Evolutionary conservation across 164 flowering plant genomes (phyloP), one percentile per base, ranked within the genome.

Genomic region (Vitis labrusca): DNA sequence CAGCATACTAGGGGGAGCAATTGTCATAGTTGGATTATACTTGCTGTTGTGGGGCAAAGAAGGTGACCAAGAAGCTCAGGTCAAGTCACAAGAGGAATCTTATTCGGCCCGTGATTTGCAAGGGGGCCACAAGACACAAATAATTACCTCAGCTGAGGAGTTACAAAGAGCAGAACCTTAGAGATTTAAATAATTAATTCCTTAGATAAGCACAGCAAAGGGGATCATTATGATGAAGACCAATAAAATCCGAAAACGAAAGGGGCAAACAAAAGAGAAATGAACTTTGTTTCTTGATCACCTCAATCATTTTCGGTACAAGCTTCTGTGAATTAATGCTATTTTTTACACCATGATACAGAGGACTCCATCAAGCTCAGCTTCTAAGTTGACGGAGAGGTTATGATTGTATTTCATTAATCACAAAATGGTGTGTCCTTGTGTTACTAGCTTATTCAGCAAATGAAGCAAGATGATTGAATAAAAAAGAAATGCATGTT

Each of bases 1-100:
- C 82, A 93, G 95, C 81, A 85, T 93, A 30, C 0, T 89, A 14
- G 98, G 97, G 59, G 95, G 81, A 70, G 74, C 67, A 6, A 73
- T 87, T 44, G 90, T 85, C 50, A 86, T 91, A 54, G 5, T 80
- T 61, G 98, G 97, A 53, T 76, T 93, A 17, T 91, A 93, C 78
- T 63, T 89, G 80, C 80, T 91, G 47, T 55, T 89, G 53, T 93
- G 95, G 97, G 97, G 98, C 9, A 93, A 91, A 81, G 91, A 89
- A 77, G 78, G 69, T 10, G 93, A 85, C 58, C 70, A 74, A 76
- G 69, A 73, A 50, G 64, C 52, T 65, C 59, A 70, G 0, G 69
- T 32, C 50, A 69, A 80, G 58, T 67, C 73, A 67, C 59, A 59
- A 50, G 80, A 78, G 64, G 61, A 47, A 13, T 16, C 73, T 23